Percentiles rank a stretch among this genome's conserved stretches.
phyloP scores from a whole-genome alignment of 441 rosid species.

The Mallotus repandus region DNA sequence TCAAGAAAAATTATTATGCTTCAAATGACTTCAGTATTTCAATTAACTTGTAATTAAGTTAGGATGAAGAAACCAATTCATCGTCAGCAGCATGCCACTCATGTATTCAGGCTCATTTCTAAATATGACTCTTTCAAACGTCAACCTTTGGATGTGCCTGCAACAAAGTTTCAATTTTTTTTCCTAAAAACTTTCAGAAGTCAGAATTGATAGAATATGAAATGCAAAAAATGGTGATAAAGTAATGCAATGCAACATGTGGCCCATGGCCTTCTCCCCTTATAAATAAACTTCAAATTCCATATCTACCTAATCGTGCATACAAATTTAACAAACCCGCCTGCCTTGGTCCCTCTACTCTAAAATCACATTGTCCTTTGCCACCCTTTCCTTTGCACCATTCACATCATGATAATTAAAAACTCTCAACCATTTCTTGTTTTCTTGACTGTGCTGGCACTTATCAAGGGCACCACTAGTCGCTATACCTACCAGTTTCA shows the following conservation, averaged over 20 bases:
- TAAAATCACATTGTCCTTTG: not conserved
- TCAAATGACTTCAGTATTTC: too few relatives aligned
- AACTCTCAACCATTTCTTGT: constrained; percentile 15
- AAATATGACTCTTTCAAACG: constrained; percentile 1
- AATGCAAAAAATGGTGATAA: not conserved
- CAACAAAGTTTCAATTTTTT: not conserved
- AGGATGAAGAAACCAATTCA: not conserved
- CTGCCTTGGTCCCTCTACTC: not conserved
- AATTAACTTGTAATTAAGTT: too few relatives aligned
- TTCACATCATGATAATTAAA: constrained; percentile 21
- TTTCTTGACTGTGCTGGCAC: constrained; percentile 23
- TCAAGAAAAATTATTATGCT: too few relatives aligned
- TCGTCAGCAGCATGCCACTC: not conserved
- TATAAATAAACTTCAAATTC: constrained; percentile 6
- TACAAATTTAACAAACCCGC: not conserved
- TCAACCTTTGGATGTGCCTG: constrained; percentile 18
- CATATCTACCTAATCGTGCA: constrained; percentile 14
- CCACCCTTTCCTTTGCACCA: not conserved
- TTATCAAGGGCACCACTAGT: constrained; percentile 24
- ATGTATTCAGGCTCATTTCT: not conserved
- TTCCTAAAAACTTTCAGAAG: not conserved
- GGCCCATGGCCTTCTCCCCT: not conserved
- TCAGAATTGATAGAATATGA: not conserved
- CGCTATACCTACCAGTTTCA: constrained; percentile 14
- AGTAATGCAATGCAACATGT: too few relatives aligned